Evolutionary conservation across 495 filamentous ascomycete genomes (phyloP).

Genomic region (Astrothelium macrocarpum): DNA sequence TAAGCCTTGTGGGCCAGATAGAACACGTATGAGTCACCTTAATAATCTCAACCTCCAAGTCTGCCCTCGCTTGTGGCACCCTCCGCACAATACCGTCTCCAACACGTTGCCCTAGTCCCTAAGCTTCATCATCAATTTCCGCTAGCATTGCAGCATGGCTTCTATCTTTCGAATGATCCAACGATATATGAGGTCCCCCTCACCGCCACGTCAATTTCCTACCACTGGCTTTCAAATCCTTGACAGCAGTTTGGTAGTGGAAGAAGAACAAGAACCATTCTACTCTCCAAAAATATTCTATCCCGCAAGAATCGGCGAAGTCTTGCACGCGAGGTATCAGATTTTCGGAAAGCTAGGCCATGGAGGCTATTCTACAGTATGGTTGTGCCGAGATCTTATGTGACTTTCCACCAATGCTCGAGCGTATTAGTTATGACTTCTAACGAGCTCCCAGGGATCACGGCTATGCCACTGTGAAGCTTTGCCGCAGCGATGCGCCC

Average conservation of each 20-base stretch:
- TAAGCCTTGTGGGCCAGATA: no score
- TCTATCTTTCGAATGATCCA: not conserved
- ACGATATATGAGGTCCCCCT: no score
- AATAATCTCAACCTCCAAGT: no score
- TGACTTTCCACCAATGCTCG: not conserved
- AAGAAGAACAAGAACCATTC: slow-evolving; percentile 32
- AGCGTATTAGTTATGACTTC: no score
- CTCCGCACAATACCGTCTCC: no score
- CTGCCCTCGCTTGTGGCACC: no score
- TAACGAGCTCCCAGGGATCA: not conserved
- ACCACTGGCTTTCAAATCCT: not conserved
- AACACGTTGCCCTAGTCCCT: no score
- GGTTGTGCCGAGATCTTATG: slow-evolving; percentile 43
- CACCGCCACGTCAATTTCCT: not conserved
- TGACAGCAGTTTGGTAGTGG: slow-evolving; percentile 13
- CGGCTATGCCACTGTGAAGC: not conserved
- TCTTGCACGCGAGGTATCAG: slow-evolving; percentile 35
- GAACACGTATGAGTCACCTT: no score
- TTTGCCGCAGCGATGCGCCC: not conserved
- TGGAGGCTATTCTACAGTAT: slow-evolving; percentile 38
- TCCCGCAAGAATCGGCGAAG: slow-evolving; percentile 35
- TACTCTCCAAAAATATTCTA: slow-evolving; percentile 35
- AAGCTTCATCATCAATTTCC: no score
- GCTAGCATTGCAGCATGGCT: not conserved
- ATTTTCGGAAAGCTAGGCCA: slow-evolving; percentile 39